Evolutionary conservation across 352 stramenopile genomes (phyloP).

Genomic region (Globisporangium lucens): DNA sequence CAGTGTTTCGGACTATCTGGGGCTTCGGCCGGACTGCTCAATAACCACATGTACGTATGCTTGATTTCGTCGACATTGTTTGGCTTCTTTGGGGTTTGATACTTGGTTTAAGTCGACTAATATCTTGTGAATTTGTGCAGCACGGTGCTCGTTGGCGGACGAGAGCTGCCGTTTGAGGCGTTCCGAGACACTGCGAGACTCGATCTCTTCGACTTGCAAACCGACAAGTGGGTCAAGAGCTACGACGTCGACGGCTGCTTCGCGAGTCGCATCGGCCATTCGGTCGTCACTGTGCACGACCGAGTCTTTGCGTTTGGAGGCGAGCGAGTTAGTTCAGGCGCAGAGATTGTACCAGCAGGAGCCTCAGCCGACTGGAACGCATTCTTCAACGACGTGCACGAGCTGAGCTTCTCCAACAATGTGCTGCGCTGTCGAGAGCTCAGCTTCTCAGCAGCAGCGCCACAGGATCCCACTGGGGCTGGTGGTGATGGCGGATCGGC

Average conservation of each 20-base stretch:
- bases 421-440: conserved; percentile 42
- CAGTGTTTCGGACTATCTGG: conserved; percentile 21
- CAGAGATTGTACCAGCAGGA: background rate
- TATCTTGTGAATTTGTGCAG: conserved; percentile 20
- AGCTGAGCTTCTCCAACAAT: conserved; percentile 38
- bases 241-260: conserved; percentile 61
- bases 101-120: background rate
- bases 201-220: conserved; percentile 58
- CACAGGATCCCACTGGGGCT: conserved; percentile 7
- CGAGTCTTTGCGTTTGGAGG: conserved; percentile 59
- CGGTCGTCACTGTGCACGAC: conserved; percentile 34
- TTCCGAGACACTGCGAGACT: conserved; percentile 28
- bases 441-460: background rate
- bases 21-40: conserved; percentile 31
- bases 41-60: conserved; percentile 40
- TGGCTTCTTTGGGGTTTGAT: background rate
- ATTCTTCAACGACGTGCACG: conserved; percentile 35
- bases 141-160: conserved; percentile 54
- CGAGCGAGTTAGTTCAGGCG: conserved; percentile 23
- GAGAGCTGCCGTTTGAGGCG: conserved; percentile 33
- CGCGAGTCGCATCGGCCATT: conserved; percentile 50
- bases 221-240: conserved; percentile 43
- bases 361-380: background rate
- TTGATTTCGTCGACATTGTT: conserved; percentile 1
- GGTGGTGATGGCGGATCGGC: conserved; percentile 9